A percentile compares a stretch with the other conserved stretches of the same genome.
Evolutionary conservation across 345 rosid species (phyloP).

Genomic region (Stellera chamaejasme): DNA sequence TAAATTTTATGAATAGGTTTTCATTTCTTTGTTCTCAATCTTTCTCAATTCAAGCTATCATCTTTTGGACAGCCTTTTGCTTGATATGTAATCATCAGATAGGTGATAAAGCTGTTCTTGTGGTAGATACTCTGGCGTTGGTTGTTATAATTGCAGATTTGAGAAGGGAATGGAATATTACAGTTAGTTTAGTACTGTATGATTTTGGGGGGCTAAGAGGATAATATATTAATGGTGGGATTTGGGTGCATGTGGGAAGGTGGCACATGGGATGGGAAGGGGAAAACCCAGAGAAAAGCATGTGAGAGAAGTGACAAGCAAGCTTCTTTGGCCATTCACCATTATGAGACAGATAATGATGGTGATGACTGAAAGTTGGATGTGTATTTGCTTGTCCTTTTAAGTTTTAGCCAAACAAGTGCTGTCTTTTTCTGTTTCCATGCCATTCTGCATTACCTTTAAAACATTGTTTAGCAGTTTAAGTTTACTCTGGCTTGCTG

Average conservation of each 20-base stretch:
- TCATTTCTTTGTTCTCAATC: background rate
- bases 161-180: slow-evolving; percentile 4
- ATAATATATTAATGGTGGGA: background rate
- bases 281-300: slow-evolving; percentile 16
- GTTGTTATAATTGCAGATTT: slow-evolving; percentile 8
- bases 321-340: slow-evolving; percentile 19
- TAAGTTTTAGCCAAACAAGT: background rate
- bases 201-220: background rate
- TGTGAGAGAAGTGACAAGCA: slow-evolving; percentile 34
- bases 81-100: slow-evolving; percentile 24
- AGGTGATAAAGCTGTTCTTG: slow-evolving; percentile 20
- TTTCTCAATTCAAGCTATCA: slow-evolving; percentile 11
- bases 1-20: slow-evolving; percentile 8
- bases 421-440: background rate
- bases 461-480: too few relatives aligned
- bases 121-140: slow-evolving; percentile 12
- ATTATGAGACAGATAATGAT: slow-evolving; percentile 18
- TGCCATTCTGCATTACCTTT: too few relatives aligned
- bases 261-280: slow-evolving; percentile 36
- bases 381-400: slow-evolving; percentile 21
- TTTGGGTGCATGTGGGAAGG: slow-evolving; percentile 26
- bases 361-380: slow-evolving; percentile 23
- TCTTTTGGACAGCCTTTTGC: slow-evolving; percentile 26
- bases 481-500: too few relatives aligned
- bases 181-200: slow-evolving; percentile 10